A percentile compares a stretch with the other conserved stretches of the same genome.
Evolutionary conservation across 2,329 filamentous ascomycete genomes (phyloP).

Genomic region (Talaromyces sp.): DNA sequence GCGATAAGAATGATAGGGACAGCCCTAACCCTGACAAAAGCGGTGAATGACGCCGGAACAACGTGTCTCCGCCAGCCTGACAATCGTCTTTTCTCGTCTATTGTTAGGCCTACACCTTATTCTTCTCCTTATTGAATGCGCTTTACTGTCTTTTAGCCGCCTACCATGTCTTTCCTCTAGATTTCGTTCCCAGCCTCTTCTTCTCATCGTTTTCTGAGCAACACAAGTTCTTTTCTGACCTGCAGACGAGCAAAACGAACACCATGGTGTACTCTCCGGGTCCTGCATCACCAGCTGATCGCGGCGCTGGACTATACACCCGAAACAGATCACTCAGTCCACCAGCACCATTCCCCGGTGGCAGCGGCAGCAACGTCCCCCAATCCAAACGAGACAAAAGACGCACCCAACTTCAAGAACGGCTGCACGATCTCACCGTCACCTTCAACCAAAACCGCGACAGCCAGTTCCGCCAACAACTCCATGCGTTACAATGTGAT

Average conservation of each 20-base stretch:
- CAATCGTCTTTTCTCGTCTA: neutral
- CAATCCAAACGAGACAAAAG: constrained; percentile 86
- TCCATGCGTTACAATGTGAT: constrained; percentile 87
- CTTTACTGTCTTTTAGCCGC: neutral
- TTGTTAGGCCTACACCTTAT: neutral
- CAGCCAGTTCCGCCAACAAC: constrained; percentile 77
- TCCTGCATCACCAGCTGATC: constrained; percentile 22
- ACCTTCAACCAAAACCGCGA: constrained; percentile 78
- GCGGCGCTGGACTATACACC: constrained; percentile 19
- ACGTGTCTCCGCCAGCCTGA: neutral
- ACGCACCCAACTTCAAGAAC: constrained; percentile 74
- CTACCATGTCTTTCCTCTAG: neutral
- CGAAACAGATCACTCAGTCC: constrained; percentile 30
- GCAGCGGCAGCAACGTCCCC: constrained; percentile 13
- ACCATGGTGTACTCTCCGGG: constrained; percentile 39
- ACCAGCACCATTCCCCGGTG: constrained; percentile 19
- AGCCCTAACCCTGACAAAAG: neutral
- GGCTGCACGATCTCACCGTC: constrained; percentile 68
- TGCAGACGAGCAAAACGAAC: neutral
- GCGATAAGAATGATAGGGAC: neutral
- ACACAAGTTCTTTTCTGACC: neutral
- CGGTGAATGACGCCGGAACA: constrained; percentile 5
- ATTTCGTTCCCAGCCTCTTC: neutral
- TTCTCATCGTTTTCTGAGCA: neutral
- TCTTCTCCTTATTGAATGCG: neutral